Evolutionary conservation across 2,329 filamentous ascomycete species (phyloP), one percentile per base, ranked within the genome.

Genomic region (Aplosporella prunicola): DNA sequence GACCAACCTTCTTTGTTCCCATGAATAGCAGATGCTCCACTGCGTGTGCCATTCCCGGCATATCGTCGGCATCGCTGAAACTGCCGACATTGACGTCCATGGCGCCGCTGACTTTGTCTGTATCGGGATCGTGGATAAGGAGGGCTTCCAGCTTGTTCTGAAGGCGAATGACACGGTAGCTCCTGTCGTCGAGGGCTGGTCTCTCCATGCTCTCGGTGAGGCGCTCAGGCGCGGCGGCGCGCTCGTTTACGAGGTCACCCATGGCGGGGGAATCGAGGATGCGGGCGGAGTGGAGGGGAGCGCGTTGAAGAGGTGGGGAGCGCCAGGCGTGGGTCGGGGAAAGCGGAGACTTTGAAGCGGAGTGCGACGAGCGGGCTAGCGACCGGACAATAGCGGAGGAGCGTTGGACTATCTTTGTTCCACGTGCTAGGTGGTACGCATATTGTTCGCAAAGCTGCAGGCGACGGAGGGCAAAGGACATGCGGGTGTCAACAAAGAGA

Each of bases 21-120:
- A 98, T 96, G 67, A 98, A 98, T 16, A 98, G 68, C 46, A 95
- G 67, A 72, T 95, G 89, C 68, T 96, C 89, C 38, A 96, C 86
- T 5, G 87, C 88, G 66, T 96, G 91, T 35, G 89, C 89, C 76
- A 93, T 88, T 42, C 91, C 87, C 10, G 86, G 88, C 76, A 96
- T 87, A 50, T 87, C 83, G 47, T 82, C 76, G 47, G 83, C 78
- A 55, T 98, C 91, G 55, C 84, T 93, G 66, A 95, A 95, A 61
- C 85, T 93, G 44, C 91, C 91, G 23, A 95, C 89, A 59, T 93
- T 88, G 55, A 96, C 88, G 57, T 96, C 91, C 55, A 96, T 78
- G 34, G 89, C 83, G 8, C 89, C 91, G 52, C 87, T 93, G 46
- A 91, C 88, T 71, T 96, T 96, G 69, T 98, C 91, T 6, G 91